Evolutionary conservation across 2,329 filamentous ascomycete species (phyloP).

Genomic region (Ophiostoma sp.): DNA sequence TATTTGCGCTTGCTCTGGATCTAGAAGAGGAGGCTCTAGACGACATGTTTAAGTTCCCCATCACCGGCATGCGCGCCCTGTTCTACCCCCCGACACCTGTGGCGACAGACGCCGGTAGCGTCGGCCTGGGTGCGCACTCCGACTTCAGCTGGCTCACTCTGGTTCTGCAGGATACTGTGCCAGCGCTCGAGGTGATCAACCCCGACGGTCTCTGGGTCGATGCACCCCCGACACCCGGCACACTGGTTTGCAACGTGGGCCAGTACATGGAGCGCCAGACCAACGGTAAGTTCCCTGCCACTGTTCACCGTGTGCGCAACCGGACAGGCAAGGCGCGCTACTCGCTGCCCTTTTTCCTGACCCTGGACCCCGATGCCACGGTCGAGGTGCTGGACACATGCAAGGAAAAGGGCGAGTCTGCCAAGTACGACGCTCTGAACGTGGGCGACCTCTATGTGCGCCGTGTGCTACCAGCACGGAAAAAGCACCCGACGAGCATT

Average conservation of each 20-base stretch:
- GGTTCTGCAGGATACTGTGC: conserved; percentile 41
- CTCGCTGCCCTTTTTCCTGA: conserved; percentile 54
- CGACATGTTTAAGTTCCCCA: conserved; percentile 37
- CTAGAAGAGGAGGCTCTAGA: conserved; percentile 35
- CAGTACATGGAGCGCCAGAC: conserved; percentile 48
- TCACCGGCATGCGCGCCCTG: conserved; percentile 30
- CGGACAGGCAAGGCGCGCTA: conserved; percentile 40
- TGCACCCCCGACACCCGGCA: conserved; percentile 20
- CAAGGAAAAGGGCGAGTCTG: neutral
- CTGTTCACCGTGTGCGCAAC: conserved; percentile 48
- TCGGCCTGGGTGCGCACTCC: conserved; percentile 44
- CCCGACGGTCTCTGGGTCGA: conserved; percentile 37
- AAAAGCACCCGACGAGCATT: conserved; percentile 20
- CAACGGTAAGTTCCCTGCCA: conserved; percentile 45
- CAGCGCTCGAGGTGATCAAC: conserved; percentile 40
- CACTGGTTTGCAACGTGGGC: conserved; percentile 48
- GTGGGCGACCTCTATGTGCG: conserved; percentile 6
- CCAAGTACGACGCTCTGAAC: conserved; percentile 10
- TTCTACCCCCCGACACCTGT: conserved; percentile 30
- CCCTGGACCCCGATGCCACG: conserved; percentile 40
- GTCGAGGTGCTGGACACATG: conserved; percentile 9
- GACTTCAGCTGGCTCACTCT: conserved; percentile 47
- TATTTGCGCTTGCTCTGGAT: conserved; percentile 28
- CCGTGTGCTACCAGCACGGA: conserved; percentile 11
- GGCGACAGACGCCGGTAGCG: conserved; percentile 19